These are phyloP conservation scores for Colletotrichum sp. DNA, from an alignment of 2,329 filamentous ascomycete species.

Conservation along the genomic window DNA sequence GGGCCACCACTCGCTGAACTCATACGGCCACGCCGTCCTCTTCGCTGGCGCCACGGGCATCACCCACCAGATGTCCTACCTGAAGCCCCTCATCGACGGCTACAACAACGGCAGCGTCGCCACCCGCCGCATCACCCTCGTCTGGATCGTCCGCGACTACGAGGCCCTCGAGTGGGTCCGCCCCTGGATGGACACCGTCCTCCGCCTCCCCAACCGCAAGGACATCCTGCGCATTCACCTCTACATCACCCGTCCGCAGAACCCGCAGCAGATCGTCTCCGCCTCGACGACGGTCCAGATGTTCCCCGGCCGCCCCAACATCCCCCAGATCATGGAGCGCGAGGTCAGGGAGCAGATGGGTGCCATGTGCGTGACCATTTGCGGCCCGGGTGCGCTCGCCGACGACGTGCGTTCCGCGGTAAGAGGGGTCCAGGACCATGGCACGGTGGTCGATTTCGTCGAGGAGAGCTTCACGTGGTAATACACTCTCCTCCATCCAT, in stretches of 20 bases:
- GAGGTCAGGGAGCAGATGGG: constrained; percentile 85
- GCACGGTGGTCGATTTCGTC: constrained; percentile 72
- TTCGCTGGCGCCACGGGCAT: constrained; percentile 95
- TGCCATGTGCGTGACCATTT: constrained; percentile 86
- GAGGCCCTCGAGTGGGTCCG: constrained; percentile 93
- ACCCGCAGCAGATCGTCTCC: constrained; percentile 80
- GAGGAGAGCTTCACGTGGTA: constrained; percentile 79
- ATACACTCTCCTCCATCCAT: constrained; percentile 5
- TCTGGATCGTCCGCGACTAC: constrained; percentile 92
- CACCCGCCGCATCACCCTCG: constrained; percentile 79
- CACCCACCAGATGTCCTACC: constrained; percentile 90
- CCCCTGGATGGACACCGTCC: constrained; percentile 78
- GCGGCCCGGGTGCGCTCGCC: constrained; percentile 75
- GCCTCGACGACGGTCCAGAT: constrained; percentile 85
- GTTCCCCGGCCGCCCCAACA: constrained; percentile 87
- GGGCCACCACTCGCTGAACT: constrained; percentile 83
- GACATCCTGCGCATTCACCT: constrained; percentile 86
- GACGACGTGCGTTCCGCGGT: constrained; percentile 78
- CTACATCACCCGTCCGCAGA: constrained; percentile 88
- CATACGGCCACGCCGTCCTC: constrained; percentile 89
- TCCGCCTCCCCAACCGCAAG: constrained; percentile 79
- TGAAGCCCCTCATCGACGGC: constrained; percentile 76
- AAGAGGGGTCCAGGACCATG: constrained; percentile 63
- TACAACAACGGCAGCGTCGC: constrained; percentile 76
- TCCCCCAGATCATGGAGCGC: constrained; percentile 77